Percentiles rank a stretch among this genome's conserved stretches.
phyloP scores from a whole-genome alignment of 202 grass and related monocot genomes.

The Setaria viridis region DNA sequence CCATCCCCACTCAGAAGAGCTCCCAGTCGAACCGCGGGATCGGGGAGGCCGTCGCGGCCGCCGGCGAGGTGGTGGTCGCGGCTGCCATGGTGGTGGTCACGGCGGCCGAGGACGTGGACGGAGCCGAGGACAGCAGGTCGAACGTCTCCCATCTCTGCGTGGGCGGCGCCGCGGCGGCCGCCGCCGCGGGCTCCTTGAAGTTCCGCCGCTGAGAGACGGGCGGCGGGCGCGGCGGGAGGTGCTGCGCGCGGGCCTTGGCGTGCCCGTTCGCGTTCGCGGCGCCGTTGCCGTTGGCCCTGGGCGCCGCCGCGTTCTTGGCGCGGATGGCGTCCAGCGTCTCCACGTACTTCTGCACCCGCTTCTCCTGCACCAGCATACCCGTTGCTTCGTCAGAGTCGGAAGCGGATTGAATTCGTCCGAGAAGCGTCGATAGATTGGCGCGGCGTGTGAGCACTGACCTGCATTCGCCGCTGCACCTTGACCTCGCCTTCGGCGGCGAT shows the following conservation, averaged over 20 bases:
- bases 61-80: constrained; percentile 49
- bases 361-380: constrained; percentile 49
- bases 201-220: constrained; percentile 64
- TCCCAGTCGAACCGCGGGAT: constrained; percentile 91
- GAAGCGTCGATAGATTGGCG: background rate
- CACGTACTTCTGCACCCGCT: constrained; percentile 91
- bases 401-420: background rate
- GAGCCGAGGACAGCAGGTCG: constrained; percentile 78
- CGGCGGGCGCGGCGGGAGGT: constrained; percentile 55
- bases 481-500: constrained; percentile 80
- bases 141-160: constrained; percentile 82
- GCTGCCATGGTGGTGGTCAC: constrained; percentile 60
- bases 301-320: constrained; percentile 66
- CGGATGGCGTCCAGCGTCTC: constrained; percentile 83
- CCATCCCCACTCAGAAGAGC: constrained; percentile 53
- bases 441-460: constrained; percentile 49
- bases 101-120: constrained; percentile 69
- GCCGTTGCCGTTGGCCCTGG: constrained; percentile 4
- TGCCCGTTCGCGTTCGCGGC: constrained; percentile 46
- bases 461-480: constrained; percentile 71
- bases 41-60: constrained; percentile 35
- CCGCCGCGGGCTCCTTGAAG: constrained; percentile 34
- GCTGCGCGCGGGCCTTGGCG: constrained; percentile 45
- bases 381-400: background rate
- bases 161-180: constrained; percentile 22